Conservation (phyloP, 768 basidiomycete species). For the Paxillus involutus region DNA sequence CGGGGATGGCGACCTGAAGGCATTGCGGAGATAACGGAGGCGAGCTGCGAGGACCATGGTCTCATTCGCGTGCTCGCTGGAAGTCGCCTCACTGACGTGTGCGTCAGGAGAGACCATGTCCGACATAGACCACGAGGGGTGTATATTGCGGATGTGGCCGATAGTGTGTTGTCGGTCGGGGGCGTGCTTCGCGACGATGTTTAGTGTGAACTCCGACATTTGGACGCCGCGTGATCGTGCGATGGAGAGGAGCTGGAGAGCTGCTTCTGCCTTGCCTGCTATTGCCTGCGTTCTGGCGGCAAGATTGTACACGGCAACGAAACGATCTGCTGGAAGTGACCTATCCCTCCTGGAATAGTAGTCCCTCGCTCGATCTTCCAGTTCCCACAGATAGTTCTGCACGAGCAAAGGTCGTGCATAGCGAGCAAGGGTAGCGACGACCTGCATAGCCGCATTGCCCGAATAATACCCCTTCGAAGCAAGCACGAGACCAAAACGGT, state of each 20-base stretch:
- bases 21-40: constrained; percentile 24
- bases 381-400: constrained; percentile 38
- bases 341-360: constrained; percentile 6
- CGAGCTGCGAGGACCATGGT: constrained; percentile 11
- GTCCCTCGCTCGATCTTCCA: constrained; percentile 16
- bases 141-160: constrained; percentile 8
- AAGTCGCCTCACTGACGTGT: not conserved
- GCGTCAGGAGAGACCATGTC: not conserved
- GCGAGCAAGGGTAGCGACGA: constrained; percentile 42
- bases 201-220: constrained; percentile 39
- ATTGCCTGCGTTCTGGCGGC: constrained; percentile 43
- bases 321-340: constrained; percentile 5
- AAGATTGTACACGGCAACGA: constrained; percentile 29
- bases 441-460: constrained; percentile 17
- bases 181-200: constrained; percentile 29
- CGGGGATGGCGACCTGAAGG: constrained; percentile 22
- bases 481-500: constrained; percentile 43
- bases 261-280: constrained; percentile 38
- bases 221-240: constrained; percentile 26
- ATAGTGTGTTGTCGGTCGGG: constrained; percentile 3
- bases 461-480: constrained; percentile 46
- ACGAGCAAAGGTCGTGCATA: constrained; percentile 37
- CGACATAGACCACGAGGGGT: constrained; percentile 12
- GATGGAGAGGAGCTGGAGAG: constrained; percentile 45
- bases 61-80: constrained; percentile 3